Evolutionary conservation across 2,329 filamentous ascomycete species (phyloP), one percentile per base, ranked within the genome.

Genomic region (Epichloe elymi): DNA sequence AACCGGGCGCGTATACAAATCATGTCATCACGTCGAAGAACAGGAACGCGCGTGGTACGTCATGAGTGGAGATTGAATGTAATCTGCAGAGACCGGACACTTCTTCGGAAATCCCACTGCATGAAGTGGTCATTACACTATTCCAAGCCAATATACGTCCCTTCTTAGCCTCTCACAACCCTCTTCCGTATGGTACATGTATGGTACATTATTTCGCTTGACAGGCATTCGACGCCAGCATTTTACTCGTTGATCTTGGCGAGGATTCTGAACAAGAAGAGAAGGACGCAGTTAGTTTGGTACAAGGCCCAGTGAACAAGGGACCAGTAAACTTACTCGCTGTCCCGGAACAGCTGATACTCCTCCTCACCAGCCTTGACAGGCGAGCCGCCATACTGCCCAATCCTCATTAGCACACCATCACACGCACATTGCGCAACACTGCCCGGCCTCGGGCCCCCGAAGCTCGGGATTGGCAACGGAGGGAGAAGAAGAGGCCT

Each of bases 351-450:
- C 58, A 98, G 82, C 57, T 86, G 83, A 77, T 82, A 97, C 75
- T 98, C 93, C 60, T 97, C 89, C 63, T 98, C 91, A 61, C 91
- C 93, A 61, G 97, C 88, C 82, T 97, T 97, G 70, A 98, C 83
- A 58, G 91, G 85, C 66, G 85, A 93, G 58, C 93, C 93, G 64
- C 93, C 93, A 65, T 85, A 98, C 88, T 95, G 35, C 7, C 14
- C 35, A 36, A 26, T 33, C 5, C 12, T 14, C 6, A 15, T 48
- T 3, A 48, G 46, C 37, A 33, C 1, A 7, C n/a, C n/a, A 12
- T 7, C 11, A 41, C 8, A 30, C 26, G 26, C 26, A 8, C 26
- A 10, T 10, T 30, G 7, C 26, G 7, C 26, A 10, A 3, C 2
- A 26, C 8, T 26, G 26, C 26, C 26, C 26, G 7, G 26, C 26